Conservation (phyloP, 73 alveolate species). For the Paramecium bursaria region DNA sequence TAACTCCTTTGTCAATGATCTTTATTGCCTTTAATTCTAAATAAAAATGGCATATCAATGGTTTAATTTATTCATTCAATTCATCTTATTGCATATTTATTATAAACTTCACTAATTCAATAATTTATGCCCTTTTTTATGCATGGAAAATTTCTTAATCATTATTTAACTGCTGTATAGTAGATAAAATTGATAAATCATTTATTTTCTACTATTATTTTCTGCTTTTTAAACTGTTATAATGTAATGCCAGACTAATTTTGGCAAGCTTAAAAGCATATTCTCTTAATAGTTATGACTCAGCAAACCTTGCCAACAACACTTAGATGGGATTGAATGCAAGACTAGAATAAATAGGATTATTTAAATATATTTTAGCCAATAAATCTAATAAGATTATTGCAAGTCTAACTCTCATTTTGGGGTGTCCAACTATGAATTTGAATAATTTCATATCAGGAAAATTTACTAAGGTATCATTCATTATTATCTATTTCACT, state of each 20-base stretch:
- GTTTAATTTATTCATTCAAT: slow-evolving; percentile 65
- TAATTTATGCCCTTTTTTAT: slow-evolving; percentile 61
- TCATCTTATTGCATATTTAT: slow-evolving; percentile 51
- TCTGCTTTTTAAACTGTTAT: slow-evolving; percentile 56
- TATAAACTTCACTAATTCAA: slow-evolving; percentile 61
- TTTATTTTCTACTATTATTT: background rate
- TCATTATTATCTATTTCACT: slow-evolving; percentile 84
- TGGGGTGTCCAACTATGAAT: slow-evolving; percentile 89
- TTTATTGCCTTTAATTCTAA: slow-evolving; percentile 39
- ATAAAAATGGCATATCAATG: slow-evolving; percentile 65
- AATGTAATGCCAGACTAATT: slow-evolving; percentile 58
- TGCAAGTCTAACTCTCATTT: slow-evolving; percentile 82
- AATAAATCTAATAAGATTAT: slow-evolving; percentile 86
- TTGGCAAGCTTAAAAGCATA: slow-evolving; percentile 62
- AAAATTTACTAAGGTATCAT: slow-evolving; percentile 79
- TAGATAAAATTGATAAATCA: slow-evolving; percentile 50
- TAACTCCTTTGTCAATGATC: slow-evolving; percentile 58
- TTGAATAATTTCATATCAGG: slow-evolving; percentile 87
- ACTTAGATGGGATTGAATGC: slow-evolving; percentile 54
- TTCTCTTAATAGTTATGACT: slow-evolving; percentile 48
- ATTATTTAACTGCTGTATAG: slow-evolving; percentile 30
- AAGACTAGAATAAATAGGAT: slow-evolving; percentile 63
- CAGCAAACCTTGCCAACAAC: slow-evolving; percentile 60
- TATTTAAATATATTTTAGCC: slow-evolving; percentile 84
- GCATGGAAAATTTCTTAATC: slow-evolving; percentile 68